phyloP scores from a whole-genome alignment of 495 filamentous ascomycete species.

The Penicillium crystallinum region DNA sequence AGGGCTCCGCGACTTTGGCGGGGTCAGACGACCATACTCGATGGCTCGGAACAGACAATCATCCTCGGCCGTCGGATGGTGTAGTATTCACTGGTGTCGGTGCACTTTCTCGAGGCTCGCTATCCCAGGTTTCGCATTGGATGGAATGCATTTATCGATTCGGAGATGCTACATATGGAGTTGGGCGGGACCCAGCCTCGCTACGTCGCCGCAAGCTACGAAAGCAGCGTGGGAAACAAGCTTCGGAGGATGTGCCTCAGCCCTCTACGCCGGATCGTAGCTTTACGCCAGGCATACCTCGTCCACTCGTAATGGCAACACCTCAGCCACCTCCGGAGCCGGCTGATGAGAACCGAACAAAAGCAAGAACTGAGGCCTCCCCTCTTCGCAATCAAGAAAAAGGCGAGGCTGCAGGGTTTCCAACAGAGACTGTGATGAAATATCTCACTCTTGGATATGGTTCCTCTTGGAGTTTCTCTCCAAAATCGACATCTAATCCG shows the following conservation, averaged over 20 bases:
- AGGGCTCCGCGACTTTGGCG: slow-evolving; percentile 6
- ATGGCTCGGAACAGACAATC: slow-evolving; percentile 64
- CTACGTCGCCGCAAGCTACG: slow-evolving; percentile 42
- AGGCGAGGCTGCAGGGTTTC: slow-evolving; percentile 23
- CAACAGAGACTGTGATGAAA: slow-evolving; percentile 50
- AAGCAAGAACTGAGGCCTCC: slow-evolving; percentile 13
- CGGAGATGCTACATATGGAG: slow-evolving; percentile 75
- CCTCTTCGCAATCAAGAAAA: slow-evolving; percentile 17
- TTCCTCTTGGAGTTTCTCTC: slow-evolving; percentile 50
- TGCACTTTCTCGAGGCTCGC: slow-evolving; percentile 55
- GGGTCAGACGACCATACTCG: slow-evolving; percentile 4
- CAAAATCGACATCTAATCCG: slow-evolving; percentile 20
- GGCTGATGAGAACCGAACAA: slow-evolving; percentile 4
- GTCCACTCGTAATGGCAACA: slow-evolving; percentile 35
- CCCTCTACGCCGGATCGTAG: slow-evolving; percentile 20
- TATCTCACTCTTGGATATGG: slow-evolving; percentile 60
- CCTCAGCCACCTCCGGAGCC: slow-evolving; percentile 17
- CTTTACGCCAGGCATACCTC: slow-evolving; percentile 41
- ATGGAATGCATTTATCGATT: slow-evolving; percentile 76
- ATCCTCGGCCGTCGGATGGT: slow-evolving; percentile 68
- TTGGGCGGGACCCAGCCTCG: slow-evolving; percentile 65
- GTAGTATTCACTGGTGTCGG: slow-evolving; percentile 78
- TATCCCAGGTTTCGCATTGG: slow-evolving; percentile 70
- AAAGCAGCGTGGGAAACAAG: slow-evolving; percentile 17
- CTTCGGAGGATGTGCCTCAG: slow-evolving; percentile 11